A percentile compares a stretch with the other conserved stretches of the same genome.
phyloP scores from a whole-genome alignment of 2,329 filamentous ascomycete genomes.

The Aphanocladium album region DNA sequence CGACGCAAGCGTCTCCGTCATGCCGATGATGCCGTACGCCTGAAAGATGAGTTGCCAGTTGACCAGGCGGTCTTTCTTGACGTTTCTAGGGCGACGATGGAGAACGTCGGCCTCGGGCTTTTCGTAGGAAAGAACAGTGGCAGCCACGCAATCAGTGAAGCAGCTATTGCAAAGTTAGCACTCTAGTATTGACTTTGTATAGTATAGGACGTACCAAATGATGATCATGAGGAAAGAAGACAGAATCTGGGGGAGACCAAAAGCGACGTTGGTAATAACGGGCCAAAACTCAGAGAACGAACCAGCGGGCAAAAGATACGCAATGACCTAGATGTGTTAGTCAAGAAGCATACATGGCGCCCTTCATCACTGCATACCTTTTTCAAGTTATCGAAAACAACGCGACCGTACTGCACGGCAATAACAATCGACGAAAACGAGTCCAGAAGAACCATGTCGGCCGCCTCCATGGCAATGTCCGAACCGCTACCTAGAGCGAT shows the following conservation, averaged over 20 bases:
- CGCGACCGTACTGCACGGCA: constrained; percentile 65
- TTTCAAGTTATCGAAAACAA: constrained; percentile 76
- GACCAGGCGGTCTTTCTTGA: constrained; percentile 66
- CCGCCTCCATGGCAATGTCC: constrained; percentile 76
- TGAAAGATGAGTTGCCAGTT: constrained; percentile 69
- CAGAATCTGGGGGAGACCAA: constrained; percentile 68
- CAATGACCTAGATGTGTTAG: constrained; percentile 33
- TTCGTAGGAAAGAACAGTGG: constrained; percentile 71
- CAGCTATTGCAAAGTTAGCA: constrained; percentile 42
- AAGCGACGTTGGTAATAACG: constrained; percentile 65
- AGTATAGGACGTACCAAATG: constrained; percentile 42
- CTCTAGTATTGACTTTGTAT: not conserved
- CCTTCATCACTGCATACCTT: constrained; percentile 38
- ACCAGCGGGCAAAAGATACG: constrained; percentile 69
- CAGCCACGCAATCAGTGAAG: constrained; percentile 71
- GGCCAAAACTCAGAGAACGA: constrained; percentile 74
- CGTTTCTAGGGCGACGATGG: constrained; percentile 60
- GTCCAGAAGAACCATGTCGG: constrained; percentile 76
- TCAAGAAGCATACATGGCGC: not conserved
- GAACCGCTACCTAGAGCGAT: constrained; percentile 78
- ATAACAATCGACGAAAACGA: constrained; percentile 67
- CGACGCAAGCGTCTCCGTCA: constrained; percentile 54
- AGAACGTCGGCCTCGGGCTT: constrained; percentile 72
- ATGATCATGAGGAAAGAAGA: constrained; percentile 70
- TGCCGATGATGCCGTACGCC: constrained; percentile 65